Evolutionary conservation across 768 basidiomycete genomes (phyloP).

Genomic region (Kondoa subrosea): DNA sequence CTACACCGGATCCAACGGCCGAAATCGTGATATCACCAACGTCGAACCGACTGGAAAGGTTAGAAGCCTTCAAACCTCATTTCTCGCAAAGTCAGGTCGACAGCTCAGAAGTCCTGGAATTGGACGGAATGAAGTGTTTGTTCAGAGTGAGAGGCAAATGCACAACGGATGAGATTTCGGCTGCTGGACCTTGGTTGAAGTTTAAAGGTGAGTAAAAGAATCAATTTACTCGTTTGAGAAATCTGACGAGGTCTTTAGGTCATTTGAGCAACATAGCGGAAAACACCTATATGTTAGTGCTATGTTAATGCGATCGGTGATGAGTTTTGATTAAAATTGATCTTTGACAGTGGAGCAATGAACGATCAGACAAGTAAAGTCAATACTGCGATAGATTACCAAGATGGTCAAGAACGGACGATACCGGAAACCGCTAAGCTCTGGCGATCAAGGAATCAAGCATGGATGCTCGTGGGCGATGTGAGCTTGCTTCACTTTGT

Average conservation of each 20-base stretch:
- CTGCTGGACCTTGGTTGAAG: slow-evolving; percentile 96
- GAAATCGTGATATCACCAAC: slow-evolving; percentile 57
- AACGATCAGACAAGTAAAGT: slow-evolving; percentile 91
- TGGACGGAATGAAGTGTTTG: slow-evolving; percentile 64
- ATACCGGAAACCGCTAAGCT: slow-evolving; percentile 82
- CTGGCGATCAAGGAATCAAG: slow-evolving; percentile 62
- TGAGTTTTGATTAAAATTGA: neutral
- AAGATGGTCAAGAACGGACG: slow-evolving; percentile 48
- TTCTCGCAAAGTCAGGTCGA: slow-evolving; percentile 37
- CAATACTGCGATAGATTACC: slow-evolving; percentile 70
- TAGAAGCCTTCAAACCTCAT: slow-evolving; percentile 67
- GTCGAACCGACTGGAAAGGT: slow-evolving; percentile 68
- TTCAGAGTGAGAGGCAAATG: slow-evolving; percentile 94
- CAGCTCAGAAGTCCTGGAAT: slow-evolving; percentile 43
- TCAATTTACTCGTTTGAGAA: no score
- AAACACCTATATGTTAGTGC: slow-evolving; percentile 54
- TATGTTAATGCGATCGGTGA: slow-evolving; percentile 4
- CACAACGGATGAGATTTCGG: slow-evolving; percentile 96
- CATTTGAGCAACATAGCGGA: slow-evolving; percentile 92
- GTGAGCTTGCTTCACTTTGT: slow-evolving; percentile 23
- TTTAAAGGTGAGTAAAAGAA: slow-evolving; percentile 49
- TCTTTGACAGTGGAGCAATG: slow-evolving; percentile 22
- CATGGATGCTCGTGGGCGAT: slow-evolving; percentile 92
- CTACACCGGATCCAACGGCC: slow-evolving; percentile 57
- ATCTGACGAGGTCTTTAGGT: slow-evolving; percentile 27